These are phyloP conservation scores for Tuber aestivum DNA, from an alignment of 495 filamentous ascomycete species.

Conservation along the genomic window DNA sequence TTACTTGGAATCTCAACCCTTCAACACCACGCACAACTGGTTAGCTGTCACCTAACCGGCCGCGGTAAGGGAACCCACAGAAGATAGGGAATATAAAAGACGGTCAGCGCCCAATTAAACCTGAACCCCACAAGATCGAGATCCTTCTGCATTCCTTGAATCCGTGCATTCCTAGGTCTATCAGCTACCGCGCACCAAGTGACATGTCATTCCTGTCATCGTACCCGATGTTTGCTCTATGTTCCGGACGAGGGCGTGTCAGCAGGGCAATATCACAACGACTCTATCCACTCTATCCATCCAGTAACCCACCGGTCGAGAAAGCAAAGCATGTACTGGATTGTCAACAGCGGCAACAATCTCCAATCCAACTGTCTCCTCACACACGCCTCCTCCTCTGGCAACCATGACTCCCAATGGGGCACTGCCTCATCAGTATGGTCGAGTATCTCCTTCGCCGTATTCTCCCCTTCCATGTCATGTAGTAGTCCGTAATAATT, in stretches of 20 bases:
- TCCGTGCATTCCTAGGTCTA: conserved; percentile 50
- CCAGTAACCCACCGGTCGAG: conserved; percentile 48
- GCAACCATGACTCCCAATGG: conserved; percentile 44
- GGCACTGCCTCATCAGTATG: background rate
- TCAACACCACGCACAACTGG: background rate
- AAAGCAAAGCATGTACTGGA: conserved; percentile 56
- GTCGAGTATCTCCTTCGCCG: background rate
- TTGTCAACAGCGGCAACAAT: conserved; percentile 51
- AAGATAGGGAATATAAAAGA: conserved; percentile 64
- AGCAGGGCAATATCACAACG: background rate
- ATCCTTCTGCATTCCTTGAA: conserved; percentile 51
- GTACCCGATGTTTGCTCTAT: conserved; percentile 39
- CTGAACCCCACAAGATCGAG: conserved; percentile 47
- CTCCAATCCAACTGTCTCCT: conserved; percentile 52
- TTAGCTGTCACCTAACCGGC: conserved; percentile 7
- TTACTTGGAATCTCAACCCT: conserved; percentile 61
- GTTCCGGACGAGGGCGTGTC: background rate
- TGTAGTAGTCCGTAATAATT: background rate
- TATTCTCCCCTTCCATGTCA: background rate
- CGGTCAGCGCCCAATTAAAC: conserved; percentile 57
- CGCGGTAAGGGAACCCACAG: conserved; percentile 26
- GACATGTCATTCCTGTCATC: background rate
- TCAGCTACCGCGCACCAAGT: background rate
- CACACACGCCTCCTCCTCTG: conserved; percentile 50
- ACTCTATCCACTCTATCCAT: background rate